These are phyloP conservation scores for Malus orientalis DNA, from an alignment of 306 rosid species.

Conservation along the genomic window DNA sequence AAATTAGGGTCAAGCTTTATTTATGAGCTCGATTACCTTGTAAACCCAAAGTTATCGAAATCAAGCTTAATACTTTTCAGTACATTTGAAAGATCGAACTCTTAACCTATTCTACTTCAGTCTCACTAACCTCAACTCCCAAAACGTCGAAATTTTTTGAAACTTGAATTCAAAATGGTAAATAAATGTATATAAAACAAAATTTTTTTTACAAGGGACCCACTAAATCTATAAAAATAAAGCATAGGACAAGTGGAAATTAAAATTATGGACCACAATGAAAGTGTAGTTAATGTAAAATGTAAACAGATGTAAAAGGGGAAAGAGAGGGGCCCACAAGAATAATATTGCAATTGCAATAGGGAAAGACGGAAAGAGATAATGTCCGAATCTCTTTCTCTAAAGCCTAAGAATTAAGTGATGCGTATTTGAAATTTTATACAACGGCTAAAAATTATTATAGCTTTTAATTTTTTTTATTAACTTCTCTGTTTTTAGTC, in stretches of 20 bases:
- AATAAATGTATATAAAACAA: neutral
- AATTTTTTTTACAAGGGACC: neutral
- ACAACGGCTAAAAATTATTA: too few species aligned
- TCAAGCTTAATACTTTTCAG: too few species aligned
- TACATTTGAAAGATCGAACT: too few species aligned
- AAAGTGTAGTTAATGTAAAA: neutral
- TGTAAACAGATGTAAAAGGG: neutral
- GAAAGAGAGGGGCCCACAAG: neutral
- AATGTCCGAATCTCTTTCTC: fast-evolving
- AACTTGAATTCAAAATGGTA: neutral
- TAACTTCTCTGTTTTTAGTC: too few species aligned
- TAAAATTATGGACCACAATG: neutral
- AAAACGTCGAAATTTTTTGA: neutral
- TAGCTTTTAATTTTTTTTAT: too few species aligned
- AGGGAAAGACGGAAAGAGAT: neutral
- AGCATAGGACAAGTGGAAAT: neutral
- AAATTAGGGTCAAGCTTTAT: neutral
- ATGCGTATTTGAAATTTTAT: fast-evolving
- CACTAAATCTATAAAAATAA: neutral
- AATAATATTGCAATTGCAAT: neutral
- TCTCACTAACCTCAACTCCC: neutral
- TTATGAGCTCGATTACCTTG: neutral
- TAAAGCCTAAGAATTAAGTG: too few species aligned
- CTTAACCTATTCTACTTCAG: too few species aligned
- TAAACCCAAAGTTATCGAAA: too few species aligned